Percentiles rank a stretch among this genome's conserved stretches.
phyloP scores from a whole-genome alignment of 2,329 filamentous ascomycete species.

The Alternaria sp. region DNA sequence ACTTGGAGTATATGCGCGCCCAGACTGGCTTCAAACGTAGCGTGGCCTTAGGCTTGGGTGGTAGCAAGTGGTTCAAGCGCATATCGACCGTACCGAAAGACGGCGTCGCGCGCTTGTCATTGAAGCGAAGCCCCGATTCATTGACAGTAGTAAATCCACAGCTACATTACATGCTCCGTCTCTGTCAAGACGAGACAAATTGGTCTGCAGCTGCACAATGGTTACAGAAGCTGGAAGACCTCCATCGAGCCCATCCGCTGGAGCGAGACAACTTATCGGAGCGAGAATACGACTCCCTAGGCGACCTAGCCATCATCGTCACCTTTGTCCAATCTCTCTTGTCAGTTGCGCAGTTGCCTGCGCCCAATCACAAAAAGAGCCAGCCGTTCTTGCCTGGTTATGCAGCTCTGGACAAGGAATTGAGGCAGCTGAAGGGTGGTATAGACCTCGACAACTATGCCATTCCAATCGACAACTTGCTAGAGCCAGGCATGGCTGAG shows the following conservation, averaged over 20 bases:
- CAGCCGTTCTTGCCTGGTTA: slow-evolving; percentile 50
- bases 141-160: slow-evolving; percentile 51
- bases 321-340: slow-evolving; percentile 55
- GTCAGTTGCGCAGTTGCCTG: slow-evolving; percentile 47
- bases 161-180: slow-evolving; percentile 57
- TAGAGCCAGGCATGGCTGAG: slow-evolving; percentile 53
- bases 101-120: slow-evolving; percentile 46
- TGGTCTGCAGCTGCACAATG: slow-evolving; percentile 51
- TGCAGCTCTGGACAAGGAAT: slow-evolving; percentile 50
- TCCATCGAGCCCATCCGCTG: slow-evolving; percentile 48
- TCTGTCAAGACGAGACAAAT: slow-evolving; percentile 54
- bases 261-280: slow-evolving; percentile 50
- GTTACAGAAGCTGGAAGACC: slow-evolving; percentile 54
- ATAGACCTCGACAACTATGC: slow-evolving; percentile 44
- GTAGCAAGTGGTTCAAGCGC: slow-evolving; percentile 54
- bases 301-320: slow-evolving; percentile 52
- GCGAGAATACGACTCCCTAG: slow-evolving; percentile 49
- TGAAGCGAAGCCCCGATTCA: slow-evolving; percentile 56
- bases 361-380: slow-evolving; percentile 51
- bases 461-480: slow-evolving; percentile 55
- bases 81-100: slow-evolving; percentile 38
- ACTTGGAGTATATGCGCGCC: slow-evolving; percentile 55
- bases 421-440: slow-evolving; percentile 50
- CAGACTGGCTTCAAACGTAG: slow-evolving; percentile 55
- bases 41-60: slow-evolving; percentile 49